Evolutionary conservation across 2,329 filamentous ascomycete species (phyloP), one percentile per base, ranked within the genome.

Genomic region (Nigrospora sphaerica): DNA sequence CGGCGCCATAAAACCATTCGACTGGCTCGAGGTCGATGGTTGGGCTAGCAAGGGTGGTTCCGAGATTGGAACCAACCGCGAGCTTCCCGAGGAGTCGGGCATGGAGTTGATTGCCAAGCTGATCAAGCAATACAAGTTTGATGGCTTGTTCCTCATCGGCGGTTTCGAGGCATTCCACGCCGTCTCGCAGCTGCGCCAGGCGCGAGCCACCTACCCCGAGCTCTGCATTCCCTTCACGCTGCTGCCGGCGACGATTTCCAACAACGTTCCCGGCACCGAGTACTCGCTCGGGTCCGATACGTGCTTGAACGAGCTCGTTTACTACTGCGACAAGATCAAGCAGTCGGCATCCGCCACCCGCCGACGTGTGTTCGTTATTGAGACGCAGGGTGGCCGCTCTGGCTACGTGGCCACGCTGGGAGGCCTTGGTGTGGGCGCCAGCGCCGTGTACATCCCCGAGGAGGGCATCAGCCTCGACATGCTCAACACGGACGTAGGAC

Each of bases 21-120:
- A 85, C 55, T 98, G 93, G 93, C 78, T 97, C 17, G 93, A 97
- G 62, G 90, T 95, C 6, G 92, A 97, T 63, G 77, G 81, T 50
- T 98, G 93, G 93, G 90, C 92, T 13, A 95, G 90, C 69, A 92
- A 90, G 69, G 93, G 93, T 62, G 93, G 93, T 51, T 97, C 91
- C 2, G 93, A 98, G 65, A 97, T 98, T 59, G 93, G 93, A 56
- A 98, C 92, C 23, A 98, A 98, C 74, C 87, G 93, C 58, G 90
- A 90, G 60, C 80, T 97, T 32, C 93, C 93, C 6, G 81, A 80
- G 17, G 91, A 95, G 59, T 83, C 80, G 1, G 91, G 95, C 56
- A 85, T 96, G 67, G 84, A 87, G 56, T 80, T 78, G 39, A 87
- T 93, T 23, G 91, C 92, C 32, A 80, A 82, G 57, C 84, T 92